Conservation (phyloP, 2,329 filamentous ascomycete species). For the Thelonectria olida region DNA sequence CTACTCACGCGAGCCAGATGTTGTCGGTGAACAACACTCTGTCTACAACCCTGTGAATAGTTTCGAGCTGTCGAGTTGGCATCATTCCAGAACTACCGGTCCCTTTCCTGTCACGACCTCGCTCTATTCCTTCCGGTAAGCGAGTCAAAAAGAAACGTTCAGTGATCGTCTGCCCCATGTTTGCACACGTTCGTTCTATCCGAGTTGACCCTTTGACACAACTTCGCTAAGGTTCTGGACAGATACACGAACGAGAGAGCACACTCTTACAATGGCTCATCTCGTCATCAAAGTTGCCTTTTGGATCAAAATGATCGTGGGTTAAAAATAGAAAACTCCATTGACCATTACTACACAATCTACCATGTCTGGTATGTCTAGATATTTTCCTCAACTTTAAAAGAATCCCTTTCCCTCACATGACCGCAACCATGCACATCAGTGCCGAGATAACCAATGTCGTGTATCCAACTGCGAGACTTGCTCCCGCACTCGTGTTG, state of each 20-base stretch:
- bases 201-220: neutral
- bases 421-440: slow-evolving; percentile 1
- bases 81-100: too few relatives aligned
- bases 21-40: too few relatives aligned
- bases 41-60: too few relatives aligned
- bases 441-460: slow-evolving; percentile 6
- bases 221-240: neutral
- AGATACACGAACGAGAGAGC: neutral
- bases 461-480: slow-evolving; percentile 3
- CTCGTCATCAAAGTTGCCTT: neutral
- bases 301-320: too few relatives aligned
- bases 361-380: slow-evolving; percentile 7
- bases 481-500: neutral
- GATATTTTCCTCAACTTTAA: neutral
- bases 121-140: too few relatives aligned
- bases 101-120: too few relatives aligned
- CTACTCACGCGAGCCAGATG: too few relatives aligned
- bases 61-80: too few relatives aligned
- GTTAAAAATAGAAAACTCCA: neutral
- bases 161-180: too few relatives aligned
- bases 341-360: slow-evolving; percentile 15
- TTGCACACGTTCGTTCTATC: neutral
- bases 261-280: neutral
- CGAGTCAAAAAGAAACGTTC: too few relatives aligned
- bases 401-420: neutral